Evolutionary conservation across 2,329 filamentous ascomycete species (phyloP).

Genomic region (Apiospora sp.): DNA sequence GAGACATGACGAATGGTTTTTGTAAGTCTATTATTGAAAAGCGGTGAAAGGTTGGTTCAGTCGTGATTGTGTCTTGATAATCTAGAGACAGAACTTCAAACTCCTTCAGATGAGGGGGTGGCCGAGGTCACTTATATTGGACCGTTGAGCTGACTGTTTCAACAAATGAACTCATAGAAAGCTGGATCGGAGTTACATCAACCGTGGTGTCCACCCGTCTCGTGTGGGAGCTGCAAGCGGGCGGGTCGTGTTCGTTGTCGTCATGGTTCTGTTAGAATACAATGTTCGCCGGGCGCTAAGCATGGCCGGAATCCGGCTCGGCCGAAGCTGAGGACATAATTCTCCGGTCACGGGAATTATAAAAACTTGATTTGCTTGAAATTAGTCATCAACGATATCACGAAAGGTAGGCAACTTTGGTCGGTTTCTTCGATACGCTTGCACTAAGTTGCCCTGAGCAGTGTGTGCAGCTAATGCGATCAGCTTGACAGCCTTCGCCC

Average conservation of each 20-base stretch:
- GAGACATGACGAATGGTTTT: neutral
- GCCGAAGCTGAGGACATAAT: neutral
- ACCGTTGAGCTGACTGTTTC: too few species aligned
- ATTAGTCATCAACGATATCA: too few species aligned
- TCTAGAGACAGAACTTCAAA: neutral
- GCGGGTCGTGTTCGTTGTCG: neutral
- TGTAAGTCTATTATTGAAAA: neutral
- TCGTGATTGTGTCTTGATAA: neutral
- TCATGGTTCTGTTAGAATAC: neutral
- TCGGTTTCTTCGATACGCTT: neutral
- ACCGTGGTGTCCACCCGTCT: neutral
- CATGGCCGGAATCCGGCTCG: neutral
- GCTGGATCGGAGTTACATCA: neutral
- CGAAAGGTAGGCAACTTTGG: neutral
- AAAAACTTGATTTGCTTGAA: neutral
- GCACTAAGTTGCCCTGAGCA: neutral
- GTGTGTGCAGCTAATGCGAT: neutral
- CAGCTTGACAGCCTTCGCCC: neutral
- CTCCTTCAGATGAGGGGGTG: neutral
- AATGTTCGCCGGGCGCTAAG: neutral
- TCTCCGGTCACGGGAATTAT: neutral
- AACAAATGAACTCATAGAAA: neutral
- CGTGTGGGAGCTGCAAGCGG: neutral
- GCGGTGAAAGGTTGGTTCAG: too few species aligned
- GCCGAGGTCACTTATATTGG: neutral